Conservation (phyloP, 2,329 filamentous ascomycete species). For the Cryphonectria naterciae region DNA sequence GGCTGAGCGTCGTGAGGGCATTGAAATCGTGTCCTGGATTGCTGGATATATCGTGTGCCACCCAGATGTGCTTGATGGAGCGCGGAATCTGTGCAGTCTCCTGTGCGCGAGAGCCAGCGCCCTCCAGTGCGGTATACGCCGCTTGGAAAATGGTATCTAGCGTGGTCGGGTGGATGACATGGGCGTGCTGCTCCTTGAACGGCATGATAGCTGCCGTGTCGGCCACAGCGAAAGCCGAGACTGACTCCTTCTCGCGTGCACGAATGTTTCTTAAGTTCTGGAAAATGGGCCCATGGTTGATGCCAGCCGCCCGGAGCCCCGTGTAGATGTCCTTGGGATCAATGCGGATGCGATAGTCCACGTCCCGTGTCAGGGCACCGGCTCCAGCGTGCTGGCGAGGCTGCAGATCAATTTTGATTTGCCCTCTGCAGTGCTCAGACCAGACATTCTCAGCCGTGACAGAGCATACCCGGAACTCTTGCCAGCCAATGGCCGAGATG, state of each 20-base stretch:
- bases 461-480: slow-evolving; percentile 1
- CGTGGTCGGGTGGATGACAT: slow-evolving; percentile 42
- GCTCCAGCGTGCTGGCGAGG: neutral
- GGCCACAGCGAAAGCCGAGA: slow-evolving; percentile 31
- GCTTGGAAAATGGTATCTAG: slow-evolving; percentile 41
- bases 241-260: slow-evolving; percentile 27
- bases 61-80: slow-evolving; percentile 5
- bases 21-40: neutral
- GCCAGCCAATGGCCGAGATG: slow-evolving; percentile 1
- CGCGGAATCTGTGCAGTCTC: neutral
- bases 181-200: slow-evolving; percentile 30
- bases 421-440: slow-evolving; percentile 3
- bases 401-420: slow-evolving; percentile 6
- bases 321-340: slow-evolving; percentile 32
- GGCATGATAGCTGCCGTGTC: slow-evolving; percentile 32
- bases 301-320: slow-evolving; percentile 23
- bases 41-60: neutral
- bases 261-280: slow-evolving; percentile 31
- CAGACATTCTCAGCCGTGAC: neutral
- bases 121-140: neutral
- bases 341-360: neutral
- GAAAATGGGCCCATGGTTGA: slow-evolving; percentile 32
- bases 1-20: neutral
- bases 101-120: neutral
- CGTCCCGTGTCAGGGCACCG: neutral